A percentile compares a stretch with the other conserved stretches of the same genome.
These are phyloP conservation scores for Sorghum bicolor DNA, from an alignment of 176 grass and related monocot species.

Conservation along the genomic window DNA sequence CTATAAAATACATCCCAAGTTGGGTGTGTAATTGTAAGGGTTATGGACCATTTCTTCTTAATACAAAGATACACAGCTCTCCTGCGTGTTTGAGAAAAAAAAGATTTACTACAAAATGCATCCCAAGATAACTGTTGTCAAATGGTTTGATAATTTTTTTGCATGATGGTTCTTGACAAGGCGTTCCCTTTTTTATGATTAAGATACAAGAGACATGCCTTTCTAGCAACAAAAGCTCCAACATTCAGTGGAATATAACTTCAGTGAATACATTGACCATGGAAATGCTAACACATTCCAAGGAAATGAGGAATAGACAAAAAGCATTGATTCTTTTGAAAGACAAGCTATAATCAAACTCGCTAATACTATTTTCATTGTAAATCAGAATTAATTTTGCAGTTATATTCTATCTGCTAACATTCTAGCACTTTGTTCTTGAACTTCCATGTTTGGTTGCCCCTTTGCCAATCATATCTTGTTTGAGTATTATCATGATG, in stretches of 20 bases:
- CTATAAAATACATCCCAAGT: too few species aligned
- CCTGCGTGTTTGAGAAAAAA: not conserved
- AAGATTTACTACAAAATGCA: not conserved
- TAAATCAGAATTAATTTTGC: conserved; percentile 5
- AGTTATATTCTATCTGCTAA: not conserved
- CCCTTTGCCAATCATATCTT: not conserved
- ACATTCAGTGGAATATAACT: not conserved
- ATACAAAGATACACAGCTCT: not conserved
- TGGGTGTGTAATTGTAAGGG: not conserved
- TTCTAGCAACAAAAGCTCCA: not conserved
- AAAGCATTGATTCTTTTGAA: not conserved
- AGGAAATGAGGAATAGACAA: conserved; percentile 7
- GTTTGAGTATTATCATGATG: not conserved
- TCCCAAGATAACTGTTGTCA: not conserved
- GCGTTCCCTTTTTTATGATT: not conserved
- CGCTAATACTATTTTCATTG: not conserved
- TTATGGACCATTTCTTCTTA: not conserved
- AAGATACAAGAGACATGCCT: not conserved
- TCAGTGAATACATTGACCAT: not conserved
- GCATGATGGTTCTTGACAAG: not conserved
- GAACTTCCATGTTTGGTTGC: conserved; percentile 13
- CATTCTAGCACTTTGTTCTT: not conserved
- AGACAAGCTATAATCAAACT: not conserved
- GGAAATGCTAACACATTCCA: not conserved
- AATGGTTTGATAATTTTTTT: not conserved